Evolutionary conservation across 2,329 filamentous ascomycete species (phyloP), one percentile per base, ranked within the genome.

Genomic region (Scedosporium apiospermum): DNA sequence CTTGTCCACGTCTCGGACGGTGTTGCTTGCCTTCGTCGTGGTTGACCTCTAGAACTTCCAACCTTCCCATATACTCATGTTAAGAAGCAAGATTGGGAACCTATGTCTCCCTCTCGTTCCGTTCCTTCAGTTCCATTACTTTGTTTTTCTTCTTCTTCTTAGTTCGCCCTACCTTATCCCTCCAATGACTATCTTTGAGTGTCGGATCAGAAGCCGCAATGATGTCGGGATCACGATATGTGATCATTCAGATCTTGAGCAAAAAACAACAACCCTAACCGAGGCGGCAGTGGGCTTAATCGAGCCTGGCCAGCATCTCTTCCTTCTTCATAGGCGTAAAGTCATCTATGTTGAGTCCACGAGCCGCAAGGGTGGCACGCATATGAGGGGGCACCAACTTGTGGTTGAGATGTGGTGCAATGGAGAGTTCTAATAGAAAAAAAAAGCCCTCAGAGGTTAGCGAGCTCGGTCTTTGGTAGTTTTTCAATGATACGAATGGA

Each of bases 271-370:
- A 49, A 46, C 18, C 46, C 34, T 41, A 53, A 41, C 38, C 30
- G 57, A 62, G 18, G n/a, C 3, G 14, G 51, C 18, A n/a, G 9
- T 14, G 9, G 34, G 41, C 38, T 93, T 89, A 99, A 79, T 99
- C 95, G 77, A 99, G 82, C 76, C 93, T 91, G 64, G 95, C 95
- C 80, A 96, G 91, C 95, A 99, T 98, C 75, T 97, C 91, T 71
- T 95, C 89, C 81, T 92, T 96, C 71, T 89, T 81, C 80, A 99
- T 82, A 57, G 93, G 93, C 69, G 87, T 91, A 76, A 99, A 90
- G 75, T 93, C 93, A 76, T 97, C 91, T 71, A 97, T 91, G 74
- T 98, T 93, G 68, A 99, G 84, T 62, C 91, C 93, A 70, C 87
- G 87, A 58, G 88, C 82, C 65, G 85, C 85, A 64, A 99, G 82